Evolutionary conservation across 2,329 filamentous ascomycete genomes (phyloP), one percentile per base, ranked within the genome.

Genomic region (Zasmidium angulare): DNA sequence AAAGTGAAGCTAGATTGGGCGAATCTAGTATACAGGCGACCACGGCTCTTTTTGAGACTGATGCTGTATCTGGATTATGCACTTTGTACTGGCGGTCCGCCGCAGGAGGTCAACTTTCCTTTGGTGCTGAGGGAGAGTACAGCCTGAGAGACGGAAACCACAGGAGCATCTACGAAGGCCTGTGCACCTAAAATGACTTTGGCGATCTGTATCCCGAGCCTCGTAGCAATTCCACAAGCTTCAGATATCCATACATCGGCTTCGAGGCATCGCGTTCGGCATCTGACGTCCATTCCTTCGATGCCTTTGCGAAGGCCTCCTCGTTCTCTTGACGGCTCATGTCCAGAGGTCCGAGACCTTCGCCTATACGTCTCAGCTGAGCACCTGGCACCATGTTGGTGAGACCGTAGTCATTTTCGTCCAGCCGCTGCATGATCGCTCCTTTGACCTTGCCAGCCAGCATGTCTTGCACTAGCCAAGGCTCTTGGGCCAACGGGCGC

Each of bases 311-410:
- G 63, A 83, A 83, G 0, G 68, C 73, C 46, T 82, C 71, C 6
- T 79, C 70, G 59, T 82, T 82, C 55, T 79, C 75, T 63, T 80
- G 70, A 11, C 74, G 66, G 17, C 77, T 81, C 52, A 84, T 65
- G 67, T 85, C 82, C 51, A 84, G 77, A 2, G 82, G 82, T 68
- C 81, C 73, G 56, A 82, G 74, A 54, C 82, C 80, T 68, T 81
- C 81, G 9, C 81, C 81, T 11, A 84, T 68, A 69, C 83, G 81
- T 55, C 75, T 70, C 31, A 84, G 82, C 70, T 84, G 82, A 17
- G 77, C 75, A 1, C 81, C 81, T 1, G 79, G 79, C 22, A 77
- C 75, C 14, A 79, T 75, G 57, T 75, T 77, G 2, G 79, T 78
- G 14, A 78, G 56, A 3, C 75, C 78, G 63, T 86, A 86, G 63